These are phyloP conservation scores for Grigorovia jiainica DNA, from an alignment of 805 yeast species.

Conservation along the genomic window DNA sequence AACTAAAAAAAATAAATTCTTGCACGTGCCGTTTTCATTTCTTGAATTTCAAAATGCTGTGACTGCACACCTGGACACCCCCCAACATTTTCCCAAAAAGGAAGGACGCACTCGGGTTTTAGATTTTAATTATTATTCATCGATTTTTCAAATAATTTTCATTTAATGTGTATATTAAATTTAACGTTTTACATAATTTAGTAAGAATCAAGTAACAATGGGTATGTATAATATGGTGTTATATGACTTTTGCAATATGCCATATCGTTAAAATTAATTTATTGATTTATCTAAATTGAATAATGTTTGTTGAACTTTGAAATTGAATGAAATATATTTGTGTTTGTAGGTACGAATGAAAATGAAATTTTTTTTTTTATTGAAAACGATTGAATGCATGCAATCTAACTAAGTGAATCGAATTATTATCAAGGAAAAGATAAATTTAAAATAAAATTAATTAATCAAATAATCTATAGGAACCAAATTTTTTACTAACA, in stretches of 20 bases:
- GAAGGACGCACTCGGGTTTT: background rate
- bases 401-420: too few relatives aligned
- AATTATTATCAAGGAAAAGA: background rate
- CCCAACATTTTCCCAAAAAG: background rate
- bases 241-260: background rate
- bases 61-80: background rate
- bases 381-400: too few relatives aligned
- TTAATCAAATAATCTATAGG: background rate
- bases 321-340: too few relatives aligned
- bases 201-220: constrained; percentile 33
- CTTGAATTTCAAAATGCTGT: background rate
- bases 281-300: background rate
- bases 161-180: background rate
- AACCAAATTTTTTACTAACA: constrained; percentile 4
- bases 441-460: background rate
- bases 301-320: background rate
- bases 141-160: background rate
- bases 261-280: background rate
- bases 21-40: background rate
- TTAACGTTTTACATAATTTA: background rate
- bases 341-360: too few relatives aligned
- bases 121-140: background rate
- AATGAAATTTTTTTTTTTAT: too few relatives aligned
- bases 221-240: constrained; percentile 27
- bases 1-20: too few relatives aligned